A percentile compares a stretch with the other conserved stretches of the same genome.
phyloP scores from a whole-genome alignment of 2,329 filamentous ascomycete species.

The Colletotrichum sp. region DNA sequence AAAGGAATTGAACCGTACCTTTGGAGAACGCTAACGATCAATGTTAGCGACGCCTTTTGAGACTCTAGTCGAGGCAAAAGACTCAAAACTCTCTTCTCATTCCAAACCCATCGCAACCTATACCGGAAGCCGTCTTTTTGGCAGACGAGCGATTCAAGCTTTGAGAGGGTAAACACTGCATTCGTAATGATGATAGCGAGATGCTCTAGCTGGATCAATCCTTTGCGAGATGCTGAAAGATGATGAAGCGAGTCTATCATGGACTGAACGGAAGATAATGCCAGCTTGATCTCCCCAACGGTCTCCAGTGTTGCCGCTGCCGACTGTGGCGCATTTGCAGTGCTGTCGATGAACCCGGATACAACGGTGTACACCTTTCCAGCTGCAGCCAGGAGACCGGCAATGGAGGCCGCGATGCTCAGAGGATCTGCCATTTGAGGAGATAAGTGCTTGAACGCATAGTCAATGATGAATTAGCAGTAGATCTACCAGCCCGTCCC shows the following conservation, averaged over 20 bases:
- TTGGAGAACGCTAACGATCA: background rate
- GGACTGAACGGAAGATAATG: background rate
- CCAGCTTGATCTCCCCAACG: background rate
- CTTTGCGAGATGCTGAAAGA: background rate
- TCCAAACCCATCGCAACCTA: background rate
- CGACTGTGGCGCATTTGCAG: background rate
- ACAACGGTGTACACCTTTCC: background rate
- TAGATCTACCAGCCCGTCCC: background rate
- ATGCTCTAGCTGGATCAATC: background rate
- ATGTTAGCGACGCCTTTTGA: background rate
- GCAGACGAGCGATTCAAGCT: background rate
- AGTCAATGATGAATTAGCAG: background rate
- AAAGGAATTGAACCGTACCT: background rate
- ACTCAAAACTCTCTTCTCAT: background rate
- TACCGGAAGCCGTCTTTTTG: background rate
- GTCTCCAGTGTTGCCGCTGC: background rate
- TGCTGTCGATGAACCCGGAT: background rate
- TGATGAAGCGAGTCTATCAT: background rate
- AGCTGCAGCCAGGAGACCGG: background rate
- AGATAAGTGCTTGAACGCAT: accelerated
- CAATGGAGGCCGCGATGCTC: background rate
- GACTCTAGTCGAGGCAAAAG: background rate
- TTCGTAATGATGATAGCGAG: background rate
- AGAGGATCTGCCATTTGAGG: background rate
- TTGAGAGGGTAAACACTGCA: background rate